phyloP scores from a whole-genome alignment of 306 rosid genomes.

The Rosa multiflora region DNA sequence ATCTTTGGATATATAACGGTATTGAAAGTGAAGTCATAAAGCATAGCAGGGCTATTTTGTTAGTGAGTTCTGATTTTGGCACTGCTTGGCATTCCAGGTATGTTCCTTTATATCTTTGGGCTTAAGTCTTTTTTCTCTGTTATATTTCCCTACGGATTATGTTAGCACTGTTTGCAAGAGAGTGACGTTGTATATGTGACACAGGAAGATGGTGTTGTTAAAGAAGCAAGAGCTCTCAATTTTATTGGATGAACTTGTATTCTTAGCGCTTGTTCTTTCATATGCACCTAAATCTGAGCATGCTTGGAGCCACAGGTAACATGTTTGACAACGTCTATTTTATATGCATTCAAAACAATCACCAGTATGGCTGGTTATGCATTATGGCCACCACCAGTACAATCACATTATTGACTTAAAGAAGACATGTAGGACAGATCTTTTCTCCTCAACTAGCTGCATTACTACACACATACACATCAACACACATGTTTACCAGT shows the following conservation, averaged over 20 bases:
- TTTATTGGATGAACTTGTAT: constrained; percentile 61
- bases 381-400: not conserved
- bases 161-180: not conserved
- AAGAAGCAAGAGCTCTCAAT: constrained; percentile 40
- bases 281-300: constrained; percentile 80
- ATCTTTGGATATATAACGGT: constrained; percentile 25
- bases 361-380: not conserved
- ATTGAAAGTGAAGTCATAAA: constrained; percentile 58
- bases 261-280: constrained; percentile 77
- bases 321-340: not conserved
- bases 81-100: constrained; percentile 97
- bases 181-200: constrained; percentile 12
- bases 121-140: not conserved
- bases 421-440: not conserved
- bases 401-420: constrained; percentile 11
- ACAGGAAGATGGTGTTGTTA: constrained; percentile 61
- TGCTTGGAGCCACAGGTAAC: constrained; percentile 87
- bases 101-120: not conserved
- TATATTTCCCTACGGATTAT: not conserved
- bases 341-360: constrained; percentile 15
- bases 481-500: not conserved
- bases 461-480: not conserved
- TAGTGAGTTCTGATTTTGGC: constrained; percentile 79
- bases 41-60: constrained; percentile 64
- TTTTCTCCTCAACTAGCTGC: not conserved